Evolutionary conservation across 108 stramenopile genomes (phyloP), one percentile per base, ranked within the genome.

Genomic region (Halocafeteria seosinensis): DNA sequence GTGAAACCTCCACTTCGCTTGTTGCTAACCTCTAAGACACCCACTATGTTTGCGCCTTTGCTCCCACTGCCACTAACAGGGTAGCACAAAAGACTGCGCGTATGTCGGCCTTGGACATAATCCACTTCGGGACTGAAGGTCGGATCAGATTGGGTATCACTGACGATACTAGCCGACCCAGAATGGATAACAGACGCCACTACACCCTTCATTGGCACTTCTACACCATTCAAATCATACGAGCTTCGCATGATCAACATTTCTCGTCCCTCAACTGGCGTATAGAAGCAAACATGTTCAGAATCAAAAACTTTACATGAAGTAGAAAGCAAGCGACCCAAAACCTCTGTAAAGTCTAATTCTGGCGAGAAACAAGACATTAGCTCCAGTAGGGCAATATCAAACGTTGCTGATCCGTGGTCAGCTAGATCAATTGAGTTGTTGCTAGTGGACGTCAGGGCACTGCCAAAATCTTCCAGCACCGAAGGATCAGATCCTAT

Each of bases 331-430:
- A 62, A 34, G 17, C 67, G 61, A 50, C 37, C 61, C 1, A 68
- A 38, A 21, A 60, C 36, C 62, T 68, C 67, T 0, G 35, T 52
- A 17, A 68, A 50, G 60, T 27, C 37, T 13, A 68, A 36, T 52
- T 68, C 67, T 17, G 67, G 61, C 25, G 11, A 17, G 60, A 68
- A 68, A 50, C 36, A 38, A 25, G 38, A 24, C 67, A 68, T 62
- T 12, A 68, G 17, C 11, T 33, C 57, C 21, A 35, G 12, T 11
- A 59, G 17, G 13, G 6, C n/a, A n/a, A n/a, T n/a, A n/a, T n/a
- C n/a, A n/a, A n/a, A n/a, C n/a, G n/a, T n/a, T n/a, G n/a, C n/a
- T n/a, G n/a, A n/a, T n/a, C n/a, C n/a, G n/a, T n/a, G n/a, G n/a
- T n/a, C n/a, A n/a, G n/a, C n/a, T n/a, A n/a, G n/a, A n/a, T n/a